phyloP scores from a whole-genome alignment of 345 rosid genomes.

The Euphorbia tirucalli region DNA sequence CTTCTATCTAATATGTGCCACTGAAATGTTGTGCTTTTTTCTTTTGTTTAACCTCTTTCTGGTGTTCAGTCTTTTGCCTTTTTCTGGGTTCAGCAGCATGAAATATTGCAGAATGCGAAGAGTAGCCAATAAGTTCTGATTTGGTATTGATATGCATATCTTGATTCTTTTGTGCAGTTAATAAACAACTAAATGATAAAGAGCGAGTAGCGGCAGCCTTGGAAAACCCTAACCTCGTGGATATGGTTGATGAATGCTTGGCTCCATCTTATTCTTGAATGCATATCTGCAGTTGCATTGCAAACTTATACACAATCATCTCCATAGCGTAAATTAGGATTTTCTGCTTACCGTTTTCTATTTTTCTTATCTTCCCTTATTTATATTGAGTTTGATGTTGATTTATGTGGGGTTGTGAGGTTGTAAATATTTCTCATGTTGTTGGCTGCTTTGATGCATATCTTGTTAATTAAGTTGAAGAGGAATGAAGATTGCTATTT shows the following conservation, averaged over 20 bases:
- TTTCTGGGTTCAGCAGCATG: background rate
- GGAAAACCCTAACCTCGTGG: conserved; percentile 90
- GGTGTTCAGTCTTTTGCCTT: background rate
- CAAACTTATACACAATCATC: no score
- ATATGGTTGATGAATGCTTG: conserved; percentile 84
- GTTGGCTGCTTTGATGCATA: no score
- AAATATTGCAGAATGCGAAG: background rate
- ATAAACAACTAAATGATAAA: conserved; percentile 88
- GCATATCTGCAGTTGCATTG: background rate
- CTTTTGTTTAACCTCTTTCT: no score
- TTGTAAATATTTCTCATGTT: no score
- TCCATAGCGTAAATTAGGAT: background rate
- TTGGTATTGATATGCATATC: background rate
- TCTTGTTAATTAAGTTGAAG: no score
- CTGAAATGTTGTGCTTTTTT: no score
- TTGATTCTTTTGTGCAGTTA: conserved; percentile 50
- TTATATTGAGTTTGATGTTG: no score
- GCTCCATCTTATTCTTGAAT: conserved; percentile 57
- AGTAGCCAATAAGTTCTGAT: background rate
- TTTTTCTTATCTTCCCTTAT: background rate
- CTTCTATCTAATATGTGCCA: no score
- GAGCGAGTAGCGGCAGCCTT: conserved; percentile 92
- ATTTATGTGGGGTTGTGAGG: background rate
- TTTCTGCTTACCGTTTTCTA: no score
- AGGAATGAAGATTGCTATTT: no score